Evolutionary conservation across 1,139 yeast genomes (phyloP).

Genomic region (Suhomyces yuchorum): DNA sequence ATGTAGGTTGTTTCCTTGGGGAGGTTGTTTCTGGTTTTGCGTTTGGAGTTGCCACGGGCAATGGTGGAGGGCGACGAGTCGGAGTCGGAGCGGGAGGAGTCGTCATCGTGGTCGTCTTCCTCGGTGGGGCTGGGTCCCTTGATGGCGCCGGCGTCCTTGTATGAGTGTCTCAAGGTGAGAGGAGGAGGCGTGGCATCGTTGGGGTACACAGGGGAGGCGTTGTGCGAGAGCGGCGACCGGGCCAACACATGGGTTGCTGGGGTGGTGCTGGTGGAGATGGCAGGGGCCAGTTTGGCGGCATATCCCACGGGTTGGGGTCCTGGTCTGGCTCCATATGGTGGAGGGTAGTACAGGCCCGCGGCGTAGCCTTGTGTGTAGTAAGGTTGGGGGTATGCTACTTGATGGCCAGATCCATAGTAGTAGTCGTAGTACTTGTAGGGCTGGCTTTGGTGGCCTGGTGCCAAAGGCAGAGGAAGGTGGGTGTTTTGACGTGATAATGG

Average conservation of each 20-base stretch:
- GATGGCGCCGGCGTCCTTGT: slow-evolving; percentile 6
- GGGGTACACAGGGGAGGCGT: slow-evolving; percentile 19
- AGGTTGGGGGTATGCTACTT: slow-evolving; percentile 5
- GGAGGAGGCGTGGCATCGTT: slow-evolving; percentile 20
- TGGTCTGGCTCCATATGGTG: slow-evolving; percentile 7
- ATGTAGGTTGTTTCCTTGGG: slow-evolving; percentile 89
- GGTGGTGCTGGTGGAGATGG: slow-evolving; percentile 3
- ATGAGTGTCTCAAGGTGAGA: slow-evolving; percentile 10
- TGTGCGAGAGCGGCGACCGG: slow-evolving; percentile 19
- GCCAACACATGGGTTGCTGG: slow-evolving; percentile 8
- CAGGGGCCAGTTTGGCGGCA: slow-evolving; percentile 1
- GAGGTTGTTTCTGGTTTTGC: slow-evolving; percentile 70
- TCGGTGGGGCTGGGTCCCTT: slow-evolving; percentile 7
- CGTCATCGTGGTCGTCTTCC: slow-evolving; percentile 13
- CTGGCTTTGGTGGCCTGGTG: slow-evolving; percentile 5
- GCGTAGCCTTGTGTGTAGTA: slow-evolving; percentile 3
- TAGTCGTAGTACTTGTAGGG: slow-evolving; percentile 21
- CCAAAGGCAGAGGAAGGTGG: slow-evolving; percentile 11
- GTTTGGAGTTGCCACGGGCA: slow-evolving; percentile 17
- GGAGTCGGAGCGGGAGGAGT: slow-evolving; percentile 7
- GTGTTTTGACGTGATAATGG: slow-evolving; percentile 13
- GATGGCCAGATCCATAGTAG: slow-evolving; percentile 13
- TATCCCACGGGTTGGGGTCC: background rate
- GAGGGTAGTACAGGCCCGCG: slow-evolving; percentile 7
- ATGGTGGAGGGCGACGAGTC: slow-evolving; percentile 11